A percentile compares a stretch with the other conserved stretches of the same genome.
phyloP scores from a whole-genome alignment of 768 basidiomycete genomes.

The Dendrothele bispora region DNA sequence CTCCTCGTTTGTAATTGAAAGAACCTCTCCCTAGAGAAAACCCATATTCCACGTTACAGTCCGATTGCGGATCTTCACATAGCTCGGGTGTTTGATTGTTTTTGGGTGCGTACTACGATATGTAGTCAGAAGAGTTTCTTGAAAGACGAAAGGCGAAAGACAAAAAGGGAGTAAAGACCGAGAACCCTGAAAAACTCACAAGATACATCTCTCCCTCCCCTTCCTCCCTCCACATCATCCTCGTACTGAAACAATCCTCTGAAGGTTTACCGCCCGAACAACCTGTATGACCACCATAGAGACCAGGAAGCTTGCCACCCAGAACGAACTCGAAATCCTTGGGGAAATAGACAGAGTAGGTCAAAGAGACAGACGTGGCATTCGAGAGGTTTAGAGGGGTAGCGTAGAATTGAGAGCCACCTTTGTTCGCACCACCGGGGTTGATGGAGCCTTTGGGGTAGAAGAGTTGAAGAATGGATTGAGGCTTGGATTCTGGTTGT shows the following conservation, averaged over 20 bases:
- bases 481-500: too few species aligned
- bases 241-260: constrained; percentile 74
- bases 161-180: not conserved
- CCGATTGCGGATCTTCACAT: constrained; percentile 57
- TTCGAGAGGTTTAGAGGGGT: constrained; percentile 37
- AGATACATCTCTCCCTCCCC: constrained; percentile 79
- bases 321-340: constrained; percentile 72
- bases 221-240: constrained; percentile 76
- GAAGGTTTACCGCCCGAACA: constrained; percentile 81
- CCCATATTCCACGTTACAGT: constrained; percentile 68
- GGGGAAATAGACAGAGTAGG: constrained; percentile 80
- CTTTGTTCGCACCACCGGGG: constrained; percentile 64
- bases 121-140: too few species aligned
- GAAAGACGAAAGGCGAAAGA: not conserved
- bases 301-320: constrained; percentile 83
- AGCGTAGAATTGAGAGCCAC: constrained; percentile 73
- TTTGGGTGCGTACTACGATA: constrained; percentile 69
- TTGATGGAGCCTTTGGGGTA: constrained; percentile 74
- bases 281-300: constrained; percentile 64
- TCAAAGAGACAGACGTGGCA: constrained; percentile 55
- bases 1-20: constrained; percentile 59
- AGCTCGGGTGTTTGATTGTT: constrained; percentile 60
- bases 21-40: constrained; percentile 74
- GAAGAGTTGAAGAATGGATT: constrained; percentile 59
- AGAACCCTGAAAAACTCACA: constrained; percentile 52